Evolutionary conservation across 2,329 filamentous ascomycete genomes (phyloP), one percentile per base, ranked within the genome.

Genomic region (Colletotrichum sp.): DNA sequence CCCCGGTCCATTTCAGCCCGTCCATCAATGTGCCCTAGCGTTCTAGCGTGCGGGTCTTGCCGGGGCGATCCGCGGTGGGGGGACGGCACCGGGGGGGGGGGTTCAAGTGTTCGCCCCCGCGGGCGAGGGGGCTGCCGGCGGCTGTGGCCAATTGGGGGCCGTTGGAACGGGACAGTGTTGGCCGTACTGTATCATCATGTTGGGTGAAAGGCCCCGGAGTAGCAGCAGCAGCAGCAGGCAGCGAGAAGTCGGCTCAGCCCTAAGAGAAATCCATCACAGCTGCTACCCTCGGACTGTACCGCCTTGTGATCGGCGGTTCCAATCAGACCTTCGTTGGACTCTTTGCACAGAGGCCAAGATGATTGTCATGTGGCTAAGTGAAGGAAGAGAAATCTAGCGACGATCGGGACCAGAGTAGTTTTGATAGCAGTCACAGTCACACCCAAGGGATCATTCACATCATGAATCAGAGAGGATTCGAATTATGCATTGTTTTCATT

Each of bases 41-140:
- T n/a, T 15, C 36, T 60, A 30, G 60, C 39, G 32, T 55, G 69
- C 39, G 63, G 73, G 55, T 68, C 73, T 63, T 64, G 73, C 69
- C 73, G 73, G 69, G 69, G 69, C 73, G 69, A 72, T 68, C 73
- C 63, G 44, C 52, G 55, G 61, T 64, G 63, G 44, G 32, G 44
- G 36, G 30, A 34, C 57, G 59, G 67, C 44, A 30, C 16, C 19
- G 27, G 57, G 16, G 27, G 27, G 57, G 16, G 27, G 57, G 19
- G 27, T n/a, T 30, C 57, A 44, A 44, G 39, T n/a, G 39, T 6
- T 48, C 19, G 39, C 39, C n/a, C 39, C 2, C 39, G 39, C 39
- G 39, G 39, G 39, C 39, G 39, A 48, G 39, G 28, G 59, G 59
- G 59, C 28, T 61, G 28, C 66, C 66, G 32, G 66, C 19, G 30